phyloP scores from a whole-genome alignment of 371 early-diverging fungal genomes.

The Zychaea mexicana region DNA sequence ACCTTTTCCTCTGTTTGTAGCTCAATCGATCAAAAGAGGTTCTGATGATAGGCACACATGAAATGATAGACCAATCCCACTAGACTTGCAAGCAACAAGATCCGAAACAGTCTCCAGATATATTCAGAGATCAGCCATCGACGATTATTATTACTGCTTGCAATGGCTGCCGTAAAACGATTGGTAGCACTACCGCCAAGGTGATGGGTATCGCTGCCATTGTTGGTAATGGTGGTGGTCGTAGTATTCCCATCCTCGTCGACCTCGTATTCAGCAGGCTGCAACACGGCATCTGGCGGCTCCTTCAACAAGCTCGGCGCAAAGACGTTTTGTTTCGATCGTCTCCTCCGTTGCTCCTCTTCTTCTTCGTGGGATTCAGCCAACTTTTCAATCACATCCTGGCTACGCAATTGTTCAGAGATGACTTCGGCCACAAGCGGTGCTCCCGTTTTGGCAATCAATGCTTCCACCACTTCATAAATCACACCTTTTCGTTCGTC shows the following conservation, averaged over 20 bases:
- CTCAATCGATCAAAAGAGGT: conserved; percentile 12
- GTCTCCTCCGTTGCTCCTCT: conserved; percentile 17
- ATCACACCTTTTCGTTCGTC: conserved; percentile 49
- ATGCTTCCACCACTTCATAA: conserved; percentile 45
- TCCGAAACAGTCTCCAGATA: conserved; percentile 42
- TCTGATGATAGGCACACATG: conserved; percentile 21
- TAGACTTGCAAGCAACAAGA: conserved; percentile 38
- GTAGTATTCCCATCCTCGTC: background rate
- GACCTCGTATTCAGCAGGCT: conserved; percentile 1
- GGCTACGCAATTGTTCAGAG: conserved; percentile 43
- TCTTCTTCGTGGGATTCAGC: conserved; percentile 40
- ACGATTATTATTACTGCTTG: conserved; percentile 5
- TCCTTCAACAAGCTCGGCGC: conserved; percentile 21
- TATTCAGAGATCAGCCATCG: conserved; percentile 36
- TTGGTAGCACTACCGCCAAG: background rate
- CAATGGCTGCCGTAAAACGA: background rate
- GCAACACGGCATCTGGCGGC: conserved; percentile 9
- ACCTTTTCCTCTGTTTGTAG: too few relatives aligned
- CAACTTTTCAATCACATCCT: conserved; percentile 44
- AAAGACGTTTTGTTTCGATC: conserved; percentile 13
- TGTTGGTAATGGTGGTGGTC: background rate
- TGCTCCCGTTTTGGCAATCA: conserved; percentile 45
- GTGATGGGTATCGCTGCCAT: background rate
- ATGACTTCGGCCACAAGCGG: conserved; percentile 45
- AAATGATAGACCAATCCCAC: conserved; percentile 44